These are phyloP conservation scores for Suaeda aralocaspica DNA, from an alignment of 148 eudicot genomes.

Conservation along the genomic window DNA sequence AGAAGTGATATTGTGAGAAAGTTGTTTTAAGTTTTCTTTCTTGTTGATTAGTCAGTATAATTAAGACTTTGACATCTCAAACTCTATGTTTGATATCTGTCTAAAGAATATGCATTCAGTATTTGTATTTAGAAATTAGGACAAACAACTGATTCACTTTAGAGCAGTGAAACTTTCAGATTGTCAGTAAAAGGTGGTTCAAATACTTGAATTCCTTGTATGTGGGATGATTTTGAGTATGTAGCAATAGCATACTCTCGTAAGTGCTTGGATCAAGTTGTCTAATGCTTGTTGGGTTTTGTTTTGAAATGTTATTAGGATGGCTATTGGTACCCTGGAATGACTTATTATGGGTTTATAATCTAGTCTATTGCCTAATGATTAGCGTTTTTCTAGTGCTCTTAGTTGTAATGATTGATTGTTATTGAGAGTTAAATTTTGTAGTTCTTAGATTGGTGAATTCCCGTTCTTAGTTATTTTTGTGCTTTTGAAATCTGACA, in stretches of 20 bases:
- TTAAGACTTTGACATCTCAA: not conserved
- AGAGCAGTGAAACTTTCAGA: not conserved
- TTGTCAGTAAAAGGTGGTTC: not conserved
- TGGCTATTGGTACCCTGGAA: not conserved
- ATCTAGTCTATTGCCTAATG: not conserved
- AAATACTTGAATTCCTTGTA: not conserved
- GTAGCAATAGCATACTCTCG: not conserved
- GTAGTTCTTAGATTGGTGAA: not conserved
- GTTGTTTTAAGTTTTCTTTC: too few species aligned
- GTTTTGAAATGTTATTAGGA: not conserved
- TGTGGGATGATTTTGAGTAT: not conserved
- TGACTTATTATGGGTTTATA: not conserved
- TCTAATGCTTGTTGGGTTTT: not conserved
- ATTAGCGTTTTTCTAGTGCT: not conserved
- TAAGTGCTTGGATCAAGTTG: not conserved
- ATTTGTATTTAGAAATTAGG: not conserved
- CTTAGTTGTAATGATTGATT: not conserved
- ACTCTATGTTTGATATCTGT: too few species aligned
- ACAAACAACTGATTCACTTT: not conserved
- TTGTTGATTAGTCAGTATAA: too few species aligned
- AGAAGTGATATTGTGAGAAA: too few species aligned
- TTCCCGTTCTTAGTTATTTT: not conserved
- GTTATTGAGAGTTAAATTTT: not conserved
- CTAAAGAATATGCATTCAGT: too few species aligned
- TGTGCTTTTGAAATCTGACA: constrained; percentile 26